Conservation (phyloP, 2,329 filamentous ascomycete genomes). For the Ophiocordyceps camponoti-floridani region DNA sequence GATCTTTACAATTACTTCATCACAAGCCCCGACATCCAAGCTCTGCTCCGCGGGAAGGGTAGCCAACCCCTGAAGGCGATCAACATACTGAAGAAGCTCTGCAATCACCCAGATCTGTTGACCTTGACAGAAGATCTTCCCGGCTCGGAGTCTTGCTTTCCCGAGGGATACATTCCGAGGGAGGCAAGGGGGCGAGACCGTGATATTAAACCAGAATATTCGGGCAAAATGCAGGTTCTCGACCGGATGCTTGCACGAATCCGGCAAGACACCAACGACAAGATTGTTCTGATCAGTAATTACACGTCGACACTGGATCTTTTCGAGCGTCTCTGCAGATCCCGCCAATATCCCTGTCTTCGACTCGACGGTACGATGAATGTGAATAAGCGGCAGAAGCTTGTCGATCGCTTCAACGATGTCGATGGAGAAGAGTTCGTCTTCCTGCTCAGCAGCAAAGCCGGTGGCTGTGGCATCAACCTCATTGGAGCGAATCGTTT, state of each 20-base stretch:
- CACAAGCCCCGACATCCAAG: slow-evolving; percentile 85
- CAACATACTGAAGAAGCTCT: slow-evolving; percentile 91
- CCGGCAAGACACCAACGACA: slow-evolving; percentile 90
- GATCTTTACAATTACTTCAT: slow-evolving; percentile 96
- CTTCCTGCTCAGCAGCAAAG: slow-evolving; percentile 92
- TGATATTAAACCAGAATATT: slow-evolving; percentile 89
- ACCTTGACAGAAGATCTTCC: slow-evolving; percentile 70
- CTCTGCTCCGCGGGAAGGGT: slow-evolving; percentile 77
- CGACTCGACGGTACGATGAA: slow-evolving; percentile 96
- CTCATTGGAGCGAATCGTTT: slow-evolving; percentile 88
- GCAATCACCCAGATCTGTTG: slow-evolving; percentile 90
- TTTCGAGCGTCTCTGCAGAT: slow-evolving; percentile 79
- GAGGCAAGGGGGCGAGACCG: slow-evolving; percentile 77
- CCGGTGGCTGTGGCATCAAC: slow-evolving; percentile 90
- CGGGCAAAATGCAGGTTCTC: slow-evolving; percentile 96
- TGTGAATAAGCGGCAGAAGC: slow-evolving; percentile 88
- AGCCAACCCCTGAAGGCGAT: slow-evolving; percentile 95
- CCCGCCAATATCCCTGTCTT: slow-evolving; percentile 66
- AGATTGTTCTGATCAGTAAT: slow-evolving; percentile 97
- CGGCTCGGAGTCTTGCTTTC: slow-evolving; percentile 65
- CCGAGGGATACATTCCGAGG: slow-evolving; percentile 75
- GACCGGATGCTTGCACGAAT: slow-evolving; percentile 95
- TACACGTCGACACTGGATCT: slow-evolving; percentile 94
- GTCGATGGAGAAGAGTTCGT: slow-evolving; percentile 80
- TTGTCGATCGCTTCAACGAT: slow-evolving; percentile 96